phyloP scores from a whole-genome alignment of 352 stramenopile genomes.

The Pythium dissimile region DNA sequence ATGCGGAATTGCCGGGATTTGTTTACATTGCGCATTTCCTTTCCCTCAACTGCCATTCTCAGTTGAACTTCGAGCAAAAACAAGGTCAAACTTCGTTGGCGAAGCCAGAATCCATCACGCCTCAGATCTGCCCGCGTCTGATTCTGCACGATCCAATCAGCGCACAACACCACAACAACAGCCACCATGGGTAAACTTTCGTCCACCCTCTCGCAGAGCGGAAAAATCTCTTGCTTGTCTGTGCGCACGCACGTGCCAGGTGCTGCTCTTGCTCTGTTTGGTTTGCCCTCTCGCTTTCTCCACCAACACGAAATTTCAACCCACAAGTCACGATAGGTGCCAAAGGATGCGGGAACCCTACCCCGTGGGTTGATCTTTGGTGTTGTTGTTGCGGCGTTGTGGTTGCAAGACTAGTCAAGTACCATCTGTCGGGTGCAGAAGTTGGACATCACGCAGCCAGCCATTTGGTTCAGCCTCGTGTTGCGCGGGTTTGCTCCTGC shows the following conservation, averaged over 20 bases:
- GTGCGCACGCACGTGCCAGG: constrained; percentile 11
- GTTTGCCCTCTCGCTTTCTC: constrained; percentile 4
- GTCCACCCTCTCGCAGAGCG: constrained; percentile 15
- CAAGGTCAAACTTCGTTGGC: no score
- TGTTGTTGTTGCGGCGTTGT: constrained; percentile 11
- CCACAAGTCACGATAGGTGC: constrained; percentile 9
- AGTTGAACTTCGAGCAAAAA: constrained; percentile 24
- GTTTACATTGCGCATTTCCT: no score
- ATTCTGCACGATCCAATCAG: constrained; percentile 18
- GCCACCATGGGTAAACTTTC: neutral
- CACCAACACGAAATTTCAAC: constrained; percentile 10
- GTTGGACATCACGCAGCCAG: constrained; percentile 4
- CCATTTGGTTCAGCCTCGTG: constrained; percentile 7
- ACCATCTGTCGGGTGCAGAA: constrained; percentile 13
- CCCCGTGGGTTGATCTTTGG: neutral
- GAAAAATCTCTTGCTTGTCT: constrained; percentile 26
- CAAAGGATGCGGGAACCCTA: constrained; percentile 10
- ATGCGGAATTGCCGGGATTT: no score
- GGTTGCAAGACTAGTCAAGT: neutral
- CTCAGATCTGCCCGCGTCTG: constrained; percentile 16
- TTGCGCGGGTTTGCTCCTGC: neutral
- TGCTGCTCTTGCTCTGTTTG: no score
- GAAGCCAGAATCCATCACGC: constrained; percentile 20
- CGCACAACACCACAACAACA: constrained; percentile 22
- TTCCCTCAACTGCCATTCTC: no score